Evolutionary conservation across 2,329 filamentous ascomycete genomes (phyloP).

Genomic region (Diaporthe nobilis): DNA sequence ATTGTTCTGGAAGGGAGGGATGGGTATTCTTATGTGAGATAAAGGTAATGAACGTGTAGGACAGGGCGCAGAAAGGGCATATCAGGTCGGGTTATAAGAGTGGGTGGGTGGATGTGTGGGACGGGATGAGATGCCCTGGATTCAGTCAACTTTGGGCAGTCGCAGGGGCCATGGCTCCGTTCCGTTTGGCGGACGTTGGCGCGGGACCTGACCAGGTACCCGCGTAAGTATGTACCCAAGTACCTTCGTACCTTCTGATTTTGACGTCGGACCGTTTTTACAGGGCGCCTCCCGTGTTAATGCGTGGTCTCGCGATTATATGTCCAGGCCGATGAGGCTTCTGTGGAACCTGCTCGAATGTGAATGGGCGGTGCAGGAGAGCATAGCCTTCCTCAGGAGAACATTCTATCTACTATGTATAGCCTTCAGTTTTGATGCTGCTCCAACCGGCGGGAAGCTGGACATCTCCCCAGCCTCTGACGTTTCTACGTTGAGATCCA

Average conservation of each 20-base stretch:
- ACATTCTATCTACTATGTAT: neutral
- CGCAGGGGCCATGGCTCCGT: conserved; percentile 9
- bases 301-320: neutral
- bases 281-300: neutral
- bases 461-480: neutral
- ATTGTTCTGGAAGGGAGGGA: neutral
- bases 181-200: conserved; percentile 30
- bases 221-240: neutral
- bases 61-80: conserved; percentile 10
- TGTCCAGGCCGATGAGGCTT: neutral
- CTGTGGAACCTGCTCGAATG: conserved; percentile 20
- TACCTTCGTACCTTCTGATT: neutral
- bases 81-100: conserved; percentile 33
- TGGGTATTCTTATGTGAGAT: neutral
- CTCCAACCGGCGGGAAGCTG: neutral
- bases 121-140: conserved; percentile 25
- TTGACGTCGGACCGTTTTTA: conserved; percentile 31
- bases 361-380: neutral
- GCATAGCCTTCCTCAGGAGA: conserved; percentile 25
- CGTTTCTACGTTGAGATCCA: neutral
- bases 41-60: neutral
- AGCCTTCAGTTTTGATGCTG: neutral
- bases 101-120: conserved; percentile 13
- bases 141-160: conserved; percentile 30
- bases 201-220: conserved; percentile 17